A percentile compares a stretch with the other conserved stretches of the same genome.
phyloP scores from a whole-genome alignment of 2,329 filamentous ascomycete genomes.

The Nemania sp. region DNA sequence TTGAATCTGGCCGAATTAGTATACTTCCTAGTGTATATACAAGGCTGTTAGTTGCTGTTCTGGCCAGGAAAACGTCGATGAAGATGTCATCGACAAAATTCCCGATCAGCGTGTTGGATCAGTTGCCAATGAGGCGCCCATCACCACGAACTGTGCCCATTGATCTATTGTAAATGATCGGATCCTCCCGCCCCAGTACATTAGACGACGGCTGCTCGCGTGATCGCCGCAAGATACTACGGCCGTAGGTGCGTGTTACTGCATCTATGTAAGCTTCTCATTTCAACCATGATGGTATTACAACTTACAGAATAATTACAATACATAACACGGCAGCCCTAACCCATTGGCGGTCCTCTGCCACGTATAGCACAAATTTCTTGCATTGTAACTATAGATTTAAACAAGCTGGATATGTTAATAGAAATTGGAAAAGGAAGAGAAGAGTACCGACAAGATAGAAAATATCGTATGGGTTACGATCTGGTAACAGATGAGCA shows the following conservation, averaged over 20 bases:
- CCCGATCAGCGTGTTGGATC: no score
- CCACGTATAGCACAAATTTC: background rate
- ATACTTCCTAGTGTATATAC: slow-evolving; percentile 11
- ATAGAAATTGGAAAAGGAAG: background rate
- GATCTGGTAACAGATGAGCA: slow-evolving; percentile 13
- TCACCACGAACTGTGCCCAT: slow-evolving; percentile 2
- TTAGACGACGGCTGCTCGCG: slow-evolving; percentile 21
- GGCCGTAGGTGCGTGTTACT: slow-evolving; percentile 9
- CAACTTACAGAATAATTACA: slow-evolving; percentile 8
- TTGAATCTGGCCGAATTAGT: slow-evolving; percentile 23
- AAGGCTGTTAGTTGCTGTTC: background rate
- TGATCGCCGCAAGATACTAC: slow-evolving; percentile 20
- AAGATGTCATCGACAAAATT: background rate
- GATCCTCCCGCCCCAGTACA: slow-evolving; percentile 21
- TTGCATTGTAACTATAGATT: background rate
- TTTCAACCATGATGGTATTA: slow-evolving; percentile 7
- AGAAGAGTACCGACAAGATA: background rate
- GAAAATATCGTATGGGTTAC: slow-evolving; percentile 5
- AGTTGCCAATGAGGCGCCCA: background rate
- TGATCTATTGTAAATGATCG: slow-evolving; percentile 11
- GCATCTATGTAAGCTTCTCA: slow-evolving; percentile 7
- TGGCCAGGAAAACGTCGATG: background rate
- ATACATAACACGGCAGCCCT: no score
- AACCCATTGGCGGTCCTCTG: no score
- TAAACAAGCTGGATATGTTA: background rate